Conservation (phyloP, 2,329 filamentous ascomycete species). For the Ophiostoma ulmi region DNA sequence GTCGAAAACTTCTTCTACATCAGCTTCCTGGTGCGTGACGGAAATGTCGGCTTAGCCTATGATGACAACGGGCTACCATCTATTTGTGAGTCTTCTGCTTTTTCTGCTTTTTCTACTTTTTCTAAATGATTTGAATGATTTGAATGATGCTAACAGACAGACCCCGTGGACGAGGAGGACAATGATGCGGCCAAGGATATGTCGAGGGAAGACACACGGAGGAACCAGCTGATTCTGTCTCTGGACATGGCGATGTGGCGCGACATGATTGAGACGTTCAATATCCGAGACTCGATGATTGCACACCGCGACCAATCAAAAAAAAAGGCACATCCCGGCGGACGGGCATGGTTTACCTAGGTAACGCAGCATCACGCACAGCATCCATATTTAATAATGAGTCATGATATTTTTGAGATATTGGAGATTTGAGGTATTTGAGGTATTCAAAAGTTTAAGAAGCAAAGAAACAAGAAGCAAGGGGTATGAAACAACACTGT, state of each 20-base stretch:
- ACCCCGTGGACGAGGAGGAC: conserved; percentile 44
- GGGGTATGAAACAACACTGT: neutral
- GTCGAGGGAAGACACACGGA: conserved; percentile 31
- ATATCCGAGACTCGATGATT: conserved; percentile 77
- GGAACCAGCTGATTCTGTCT: conserved; percentile 82
- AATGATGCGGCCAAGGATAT: conserved; percentile 37
- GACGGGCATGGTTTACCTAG: conserved; percentile 25
- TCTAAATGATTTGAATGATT: neutral
- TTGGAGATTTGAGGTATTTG: too few relatives aligned
- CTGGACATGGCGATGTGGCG: conserved; percentile 83
- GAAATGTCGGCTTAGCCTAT: conserved; percentile 65
- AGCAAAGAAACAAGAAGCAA: neutral
- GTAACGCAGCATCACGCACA: neutral
- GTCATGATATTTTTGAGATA: neutral
- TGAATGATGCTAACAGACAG: conserved; percentile 26
- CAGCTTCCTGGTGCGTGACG: conserved; percentile 88
- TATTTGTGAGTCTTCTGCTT: conserved; percentile 22
- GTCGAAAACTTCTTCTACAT: conserved; percentile 97
- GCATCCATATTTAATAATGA: neutral
- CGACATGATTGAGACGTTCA: conserved; percentile 68
- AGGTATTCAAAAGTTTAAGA: neutral
- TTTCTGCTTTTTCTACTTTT: neutral
- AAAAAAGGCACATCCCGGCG: conserved; percentile 29
- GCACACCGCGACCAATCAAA: conserved; percentile 57
- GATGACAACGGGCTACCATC: conserved; percentile 73